Base-by-base conservation (phyloP, 495 filamentous ascomycete genomes). In the Penicillium tannophilum region DNA sequence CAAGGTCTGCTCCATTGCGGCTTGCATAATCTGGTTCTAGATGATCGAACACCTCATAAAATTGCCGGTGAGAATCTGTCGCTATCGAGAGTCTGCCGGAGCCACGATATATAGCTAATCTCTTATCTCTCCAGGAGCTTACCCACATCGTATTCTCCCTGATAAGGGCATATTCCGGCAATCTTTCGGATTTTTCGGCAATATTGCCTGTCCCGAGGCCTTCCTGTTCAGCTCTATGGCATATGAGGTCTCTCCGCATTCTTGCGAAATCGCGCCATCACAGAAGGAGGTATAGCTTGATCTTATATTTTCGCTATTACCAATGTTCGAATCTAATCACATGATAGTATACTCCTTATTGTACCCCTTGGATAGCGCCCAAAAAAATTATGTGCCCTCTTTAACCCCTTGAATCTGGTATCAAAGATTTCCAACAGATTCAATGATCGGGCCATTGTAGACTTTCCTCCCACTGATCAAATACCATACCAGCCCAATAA, bases 401-500 rank as follows among this genome's bases (percentile, higher is more conserved):
- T 23, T 1, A 23, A 33, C 3, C 0, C 6, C 31, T 11, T 33
- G 11, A 33, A 5, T 33, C 6, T 11, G 31, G 6, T 33, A 33
- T 33, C 31, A 33, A 33, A 33, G 3, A 11, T 33, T 33, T 7
- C 41, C 30, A 28, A 20, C 52, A 26, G 50, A 11, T 30, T 59
- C 56, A 70, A 75, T 23, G 63, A 62, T 47, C 2, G 66, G 67
- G 4, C 63, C 63, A 28, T 65, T 36, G 36, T 66, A 64, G 6
- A 50, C 12, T 35, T 55, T 61, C 39, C 50, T 55, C 11, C 62
- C 67, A 12, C 56, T 36, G 9, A 63, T 20, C 6, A 44, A 11
- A 58, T 72, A 76, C 45, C 63, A 68, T 6, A 55, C 51, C 10
- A 64, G 47, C 10, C 71, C 65, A n/a, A 69, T 55, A 5, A 69